phyloP scores from a whole-genome alignment of 2,329 filamentous ascomycete genomes.

The Penicillium capsulatum region DNA sequence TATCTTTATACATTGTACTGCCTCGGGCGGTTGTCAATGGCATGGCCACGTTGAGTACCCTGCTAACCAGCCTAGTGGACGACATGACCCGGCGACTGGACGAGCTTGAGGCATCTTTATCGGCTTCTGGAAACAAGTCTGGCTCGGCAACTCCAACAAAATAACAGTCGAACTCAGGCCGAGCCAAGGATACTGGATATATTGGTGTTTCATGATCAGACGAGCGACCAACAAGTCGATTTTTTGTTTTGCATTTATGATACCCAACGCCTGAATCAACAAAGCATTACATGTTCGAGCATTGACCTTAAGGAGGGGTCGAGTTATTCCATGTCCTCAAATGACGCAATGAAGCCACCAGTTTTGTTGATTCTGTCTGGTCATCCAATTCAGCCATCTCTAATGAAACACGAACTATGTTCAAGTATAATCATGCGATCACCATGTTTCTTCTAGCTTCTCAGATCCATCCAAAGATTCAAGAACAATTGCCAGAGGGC shows the following conservation, averaged over 20 bases:
- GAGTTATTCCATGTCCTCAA: no score
- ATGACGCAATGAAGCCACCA: no score
- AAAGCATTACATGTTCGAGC: not conserved
- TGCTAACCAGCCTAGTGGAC: constrained; percentile 62
- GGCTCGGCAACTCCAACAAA: constrained; percentile 18
- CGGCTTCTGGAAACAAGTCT: constrained; percentile 47
- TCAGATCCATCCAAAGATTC: constrained; percentile 8
- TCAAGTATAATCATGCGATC: not conserved
- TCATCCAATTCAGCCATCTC: no score
- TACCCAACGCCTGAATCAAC: constrained; percentile 16
- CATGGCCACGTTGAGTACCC: not conserved
- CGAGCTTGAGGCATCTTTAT: constrained; percentile 70
- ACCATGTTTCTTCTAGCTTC: constrained; percentile 2
- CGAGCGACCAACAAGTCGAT: no score
- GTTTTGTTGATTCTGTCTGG: no score
- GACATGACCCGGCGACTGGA: constrained; percentile 87
- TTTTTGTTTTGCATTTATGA: constrained; percentile 13
- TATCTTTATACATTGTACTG: not conserved
- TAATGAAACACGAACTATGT: no score
- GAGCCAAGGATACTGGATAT: no score
- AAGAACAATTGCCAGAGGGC: constrained; percentile 11
- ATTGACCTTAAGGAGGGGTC: no score
- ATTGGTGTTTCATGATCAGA: no score
- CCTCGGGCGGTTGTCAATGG: not conserved
- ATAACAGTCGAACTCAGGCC: no score